Conservation (phyloP, 192 early-diverging fungal genomes). For the Lobosporangium transversale region DNA sequence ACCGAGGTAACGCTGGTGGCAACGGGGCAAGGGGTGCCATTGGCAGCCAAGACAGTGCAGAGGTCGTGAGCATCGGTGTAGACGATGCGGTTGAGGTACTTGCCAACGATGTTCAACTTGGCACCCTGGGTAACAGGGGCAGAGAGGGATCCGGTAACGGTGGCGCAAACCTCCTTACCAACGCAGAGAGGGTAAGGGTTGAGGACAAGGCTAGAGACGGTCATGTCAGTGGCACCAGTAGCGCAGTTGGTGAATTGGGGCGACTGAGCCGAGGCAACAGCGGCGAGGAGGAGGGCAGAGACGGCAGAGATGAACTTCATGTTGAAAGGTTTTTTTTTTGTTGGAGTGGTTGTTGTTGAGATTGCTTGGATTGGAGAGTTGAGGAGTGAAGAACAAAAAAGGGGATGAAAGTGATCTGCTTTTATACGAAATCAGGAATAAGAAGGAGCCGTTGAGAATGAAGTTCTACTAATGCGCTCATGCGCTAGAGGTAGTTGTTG, state of each 20-base stretch:
- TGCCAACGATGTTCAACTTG: slow-evolving; percentile 13
- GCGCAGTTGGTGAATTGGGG: slow-evolving; percentile 48
- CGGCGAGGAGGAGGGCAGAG: slow-evolving; percentile 55
- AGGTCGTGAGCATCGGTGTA: slow-evolving; percentile 29
- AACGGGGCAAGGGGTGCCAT: slow-evolving; percentile 20
- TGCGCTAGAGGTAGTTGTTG: no score
- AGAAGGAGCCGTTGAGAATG: background rate
- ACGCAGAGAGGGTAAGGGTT: slow-evolving; percentile 30
- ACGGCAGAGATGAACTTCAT: slow-evolving; percentile 62
- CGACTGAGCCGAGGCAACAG: slow-evolving; percentile 55
- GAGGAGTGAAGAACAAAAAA: background rate
- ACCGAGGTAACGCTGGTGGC: slow-evolving; percentile 24
- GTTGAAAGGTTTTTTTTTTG: no score
- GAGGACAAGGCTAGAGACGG: slow-evolving; percentile 49
- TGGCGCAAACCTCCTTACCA: slow-evolving; percentile 9
- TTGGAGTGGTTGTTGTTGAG: background rate
- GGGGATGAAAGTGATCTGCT: background rate
- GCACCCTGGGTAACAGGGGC: slow-evolving; percentile 8
- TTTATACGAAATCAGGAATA: background rate
- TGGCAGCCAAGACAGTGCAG: slow-evolving; percentile 7
- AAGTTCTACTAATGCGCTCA: no score
- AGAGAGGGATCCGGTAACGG: slow-evolving; percentile 11
- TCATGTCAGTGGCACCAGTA: slow-evolving; percentile 55
- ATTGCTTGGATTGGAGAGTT: background rate
- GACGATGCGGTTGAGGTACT: slow-evolving; percentile 15